Evolutionary conservation across 2,329 filamentous ascomycete genomes (phyloP), one percentile per base, ranked within the genome.

Genomic region (Venturia pyrina): DNA sequence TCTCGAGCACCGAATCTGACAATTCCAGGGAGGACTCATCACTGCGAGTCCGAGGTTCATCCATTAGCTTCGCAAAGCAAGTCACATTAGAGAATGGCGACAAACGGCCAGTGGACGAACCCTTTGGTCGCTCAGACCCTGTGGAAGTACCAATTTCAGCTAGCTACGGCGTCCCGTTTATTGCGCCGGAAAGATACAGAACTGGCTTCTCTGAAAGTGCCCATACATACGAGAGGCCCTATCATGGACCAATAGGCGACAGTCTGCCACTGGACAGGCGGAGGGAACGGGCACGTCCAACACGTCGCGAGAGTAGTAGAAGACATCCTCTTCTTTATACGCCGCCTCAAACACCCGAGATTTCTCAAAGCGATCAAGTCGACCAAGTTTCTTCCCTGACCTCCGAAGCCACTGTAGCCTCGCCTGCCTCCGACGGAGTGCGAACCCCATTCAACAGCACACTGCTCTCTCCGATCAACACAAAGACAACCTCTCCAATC

Each of bases 61-160:
- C 76, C 43, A 78, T 79, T 66, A 78, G 73, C 70, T 79, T 79
- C 70, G 73, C 75, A 67, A 70, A 72, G 21, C 69, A 76, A 67
- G 76, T 78, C 43, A 76, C 71, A 4, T 73, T 78, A 60, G 77
- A 79, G 68, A 73, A 73, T 66, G 77, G 77, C 63, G 72, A 75
- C 63, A 72, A 72, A n/a, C 70, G 75, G 13, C 72, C 72, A 19
- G 71, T 78, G 50, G 73, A 77, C 41, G 72, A 75, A 21, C 76
- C 76, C 21, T 43, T 62, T 4, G 40, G n/a, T 17, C 34, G 40
- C 21, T 62, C 60, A 28, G 37, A 28, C 13, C 60, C 60, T 2
- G 43, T 43, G 17, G 43, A 62, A 17, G 60, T 62, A n/a, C 60
- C 69, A 78, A 13, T 75, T 76, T 7, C 76, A 74, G 68, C 66